phyloP scores from a whole-genome alignment of 345 rosid species.

The Brassica cretica region DNA sequence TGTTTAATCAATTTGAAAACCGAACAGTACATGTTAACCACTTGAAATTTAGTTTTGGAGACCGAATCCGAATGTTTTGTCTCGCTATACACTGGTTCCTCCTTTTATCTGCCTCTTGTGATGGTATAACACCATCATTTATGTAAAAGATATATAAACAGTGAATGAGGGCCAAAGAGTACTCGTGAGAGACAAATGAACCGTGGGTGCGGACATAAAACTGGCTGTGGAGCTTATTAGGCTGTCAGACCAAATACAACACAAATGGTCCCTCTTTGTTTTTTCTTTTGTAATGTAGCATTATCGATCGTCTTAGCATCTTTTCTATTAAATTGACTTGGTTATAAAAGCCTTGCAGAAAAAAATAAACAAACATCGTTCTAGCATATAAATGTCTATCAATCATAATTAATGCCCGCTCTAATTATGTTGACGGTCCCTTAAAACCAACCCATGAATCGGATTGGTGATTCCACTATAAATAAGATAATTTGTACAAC shows the following conservation, averaged over 20 bases:
- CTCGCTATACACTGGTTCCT: background rate
- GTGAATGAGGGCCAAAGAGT: constrained; percentile 14
- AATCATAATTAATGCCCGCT: constrained; percentile 18
- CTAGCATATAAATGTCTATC: constrained; percentile 6
- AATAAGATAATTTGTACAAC: background rate
- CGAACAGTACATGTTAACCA: background rate
- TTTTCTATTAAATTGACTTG: background rate
- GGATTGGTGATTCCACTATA: constrained; percentile 22
- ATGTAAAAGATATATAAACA: background rate
- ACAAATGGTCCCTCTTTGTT: constrained; percentile 21
- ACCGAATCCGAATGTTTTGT: background rate
- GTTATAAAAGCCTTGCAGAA: background rate
- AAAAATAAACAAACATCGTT: constrained; percentile 7
- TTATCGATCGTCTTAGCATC: constrained; percentile 19
- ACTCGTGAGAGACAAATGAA: constrained; percentile 14
- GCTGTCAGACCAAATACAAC: constrained; percentile 18
- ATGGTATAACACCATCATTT: background rate
- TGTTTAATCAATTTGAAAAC: background rate
- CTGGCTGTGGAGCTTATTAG: constrained; percentile 14
- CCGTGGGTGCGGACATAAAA: constrained; percentile 14
- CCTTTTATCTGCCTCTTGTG: background rate
- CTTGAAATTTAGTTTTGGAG: background rate
- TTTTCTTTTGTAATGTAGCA: constrained; percentile 6
- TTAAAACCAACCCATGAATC: constrained; percentile 27
- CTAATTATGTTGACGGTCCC: constrained; percentile 20